Base-by-base conservation (phyloP, 2,329 filamentous ascomycete genomes). In the Emmonsiellopsis sp. region DNA sequence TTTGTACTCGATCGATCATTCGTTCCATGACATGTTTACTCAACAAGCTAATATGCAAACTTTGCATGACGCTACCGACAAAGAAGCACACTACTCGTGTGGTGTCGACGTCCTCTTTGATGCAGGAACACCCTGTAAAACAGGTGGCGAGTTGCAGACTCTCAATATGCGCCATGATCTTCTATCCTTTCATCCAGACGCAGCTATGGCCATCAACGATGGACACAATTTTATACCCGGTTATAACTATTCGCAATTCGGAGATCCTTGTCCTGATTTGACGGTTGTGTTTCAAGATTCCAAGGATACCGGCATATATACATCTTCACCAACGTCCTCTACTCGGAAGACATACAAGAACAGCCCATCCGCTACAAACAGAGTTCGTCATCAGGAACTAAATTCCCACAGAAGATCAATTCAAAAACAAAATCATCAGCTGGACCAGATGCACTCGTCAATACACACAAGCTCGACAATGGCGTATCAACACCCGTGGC, bases 21-120 rank as follows among this genome's bases (percentile, higher is more conserved):
- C 80, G 55, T 77, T 76, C 68, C 78, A 79, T 68, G 78, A 79
- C 65, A 74, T 84, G 67, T 84, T 85, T 72, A 79, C 82, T 62
- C 77, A 83, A 65, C 83, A 81, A 64, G 74, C 83, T 66, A 76
- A 81, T 59, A 76, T 78, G 67, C 80, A 82, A 56, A 71, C 77
- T 53, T 73, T 77, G 59, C 73, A 73, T 52, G 72, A 71, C 60
- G 71, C 74, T 56, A 68, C 69, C 56, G 67, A 73, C 58, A 74
- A 74, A 66, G 74, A 77, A 58, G 54, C 55, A 58, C 67, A 59
- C 57, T 63, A 60, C 64, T 71, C 52, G 54, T 54, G 53, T 46
- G 54, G 44, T 36, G 27, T 49, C 42, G 50, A 55, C 47, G 48
- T 44, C 32, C 47, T 53, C 57, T 59, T 59, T 59, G 46, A 59